Conservation (phyloP, 1,284 basidiomycete species). For the Ganoderma sinense region DNA sequence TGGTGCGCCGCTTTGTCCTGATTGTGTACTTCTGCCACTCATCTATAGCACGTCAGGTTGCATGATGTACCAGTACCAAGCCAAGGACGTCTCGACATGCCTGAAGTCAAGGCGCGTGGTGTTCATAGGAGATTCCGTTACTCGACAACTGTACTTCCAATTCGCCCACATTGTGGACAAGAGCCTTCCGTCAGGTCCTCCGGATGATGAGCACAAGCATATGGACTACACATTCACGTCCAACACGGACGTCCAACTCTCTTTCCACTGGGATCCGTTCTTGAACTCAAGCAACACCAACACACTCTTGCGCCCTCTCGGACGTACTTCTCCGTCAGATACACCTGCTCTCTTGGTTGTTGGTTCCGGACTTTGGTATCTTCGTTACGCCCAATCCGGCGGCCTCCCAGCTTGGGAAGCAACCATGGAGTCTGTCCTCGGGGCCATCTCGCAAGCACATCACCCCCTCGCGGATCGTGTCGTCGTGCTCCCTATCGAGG, state of each 20-base stretch:
- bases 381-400: constrained; percentile 77
- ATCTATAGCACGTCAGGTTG: constrained; percentile 57
- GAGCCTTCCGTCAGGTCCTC: constrained; percentile 58
- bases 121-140: constrained; percentile 89
- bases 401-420: constrained; percentile 81
- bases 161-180: constrained; percentile 68
- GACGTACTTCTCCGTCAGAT: constrained; percentile 19
- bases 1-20: constrained; percentile 53
- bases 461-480: constrained; percentile 69
- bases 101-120: constrained; percentile 62
- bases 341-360: constrained; percentile 76
- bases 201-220: constrained; percentile 72
- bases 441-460: constrained; percentile 49
- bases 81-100: constrained; percentile 61
- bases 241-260: constrained; percentile 56
- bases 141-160: constrained; percentile 82
- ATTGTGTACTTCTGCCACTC: too few relatives aligned
- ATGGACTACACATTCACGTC: constrained; percentile 61
- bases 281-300: constrained; percentile 72
- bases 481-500: constrained; percentile 81
- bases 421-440: constrained; percentile 71
- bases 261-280: constrained; percentile 85
- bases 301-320: constrained; percentile 41
- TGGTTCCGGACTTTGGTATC: constrained; percentile 89
- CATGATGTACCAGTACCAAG: constrained; percentile 72